phyloP scores from a whole-genome alignment of 1,139 yeast species.

The Yamadazyma oceani region DNA sequence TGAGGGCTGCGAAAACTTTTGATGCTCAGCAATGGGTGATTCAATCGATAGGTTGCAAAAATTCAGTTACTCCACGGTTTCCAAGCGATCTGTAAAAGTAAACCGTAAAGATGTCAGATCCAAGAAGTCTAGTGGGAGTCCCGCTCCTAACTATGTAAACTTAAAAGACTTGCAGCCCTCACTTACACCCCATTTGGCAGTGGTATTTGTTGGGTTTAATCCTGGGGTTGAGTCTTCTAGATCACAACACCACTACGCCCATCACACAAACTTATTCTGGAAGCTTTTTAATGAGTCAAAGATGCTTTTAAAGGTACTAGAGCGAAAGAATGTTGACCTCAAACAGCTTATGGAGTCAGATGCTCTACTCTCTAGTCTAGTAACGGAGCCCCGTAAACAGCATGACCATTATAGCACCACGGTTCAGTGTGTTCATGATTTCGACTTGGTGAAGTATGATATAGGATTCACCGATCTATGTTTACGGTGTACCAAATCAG shows the following conservation, averaged over 20 bases:
- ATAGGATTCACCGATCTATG: slow-evolving; percentile 78
- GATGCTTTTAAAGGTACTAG: slow-evolving; percentile 31
- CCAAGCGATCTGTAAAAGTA: neutral
- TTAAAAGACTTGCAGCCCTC: slow-evolving; percentile 36
- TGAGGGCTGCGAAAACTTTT: too few relatives aligned
- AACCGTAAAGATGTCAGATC: neutral
- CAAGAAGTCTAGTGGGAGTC: neutral
- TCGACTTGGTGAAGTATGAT: slow-evolving; percentile 40
- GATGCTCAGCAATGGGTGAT: neutral
- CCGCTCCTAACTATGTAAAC: neutral
- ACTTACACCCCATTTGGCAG: slow-evolving; percentile 28
- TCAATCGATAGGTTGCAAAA: neutral
- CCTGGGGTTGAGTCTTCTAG: slow-evolving; percentile 69
- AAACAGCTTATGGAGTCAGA: neutral
- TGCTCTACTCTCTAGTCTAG: slow-evolving; percentile 2
- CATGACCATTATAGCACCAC: too few relatives aligned
- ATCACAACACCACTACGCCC: slow-evolving; percentile 74
- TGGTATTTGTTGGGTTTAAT: slow-evolving; percentile 71
- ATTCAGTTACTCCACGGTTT: slow-evolving; percentile 1
- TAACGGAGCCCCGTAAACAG: too few relatives aligned
- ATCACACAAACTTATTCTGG: slow-evolving; percentile 71
- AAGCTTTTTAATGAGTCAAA: slow-evolving; percentile 56
- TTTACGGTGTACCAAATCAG: slow-evolving; percentile 60
- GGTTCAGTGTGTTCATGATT: slow-evolving; percentile 55
- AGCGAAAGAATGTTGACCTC: slow-evolving; percentile 6